These are phyloP conservation scores for Pseudogymnoascus destructans DNA, from an alignment of 2,329 filamentous ascomycete species.

Conservation along the genomic window DNA sequence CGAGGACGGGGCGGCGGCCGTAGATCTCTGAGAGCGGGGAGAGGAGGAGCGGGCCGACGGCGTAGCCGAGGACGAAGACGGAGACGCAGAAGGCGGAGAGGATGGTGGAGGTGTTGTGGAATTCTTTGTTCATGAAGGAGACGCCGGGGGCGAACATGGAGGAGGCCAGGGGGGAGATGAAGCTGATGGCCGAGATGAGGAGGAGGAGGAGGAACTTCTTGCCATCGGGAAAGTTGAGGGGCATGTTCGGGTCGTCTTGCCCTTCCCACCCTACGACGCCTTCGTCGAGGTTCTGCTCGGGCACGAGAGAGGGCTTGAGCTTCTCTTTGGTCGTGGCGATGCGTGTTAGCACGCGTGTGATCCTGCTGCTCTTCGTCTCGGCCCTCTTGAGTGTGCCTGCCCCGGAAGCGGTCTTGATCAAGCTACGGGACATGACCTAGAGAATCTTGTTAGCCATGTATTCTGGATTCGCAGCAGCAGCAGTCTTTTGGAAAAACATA, in stretches of 20 bases:
- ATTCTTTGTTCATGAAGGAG: slow-evolving; percentile 19
- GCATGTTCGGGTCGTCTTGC: slow-evolving; percentile 43
- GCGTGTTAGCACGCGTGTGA: slow-evolving; percentile 14
- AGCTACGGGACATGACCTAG: neutral
- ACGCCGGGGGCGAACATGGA: slow-evolving; percentile 35
- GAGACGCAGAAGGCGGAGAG: slow-evolving; percentile 18
- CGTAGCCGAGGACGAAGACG: slow-evolving; percentile 49
- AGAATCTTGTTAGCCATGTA: neutral
- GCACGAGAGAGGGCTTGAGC: slow-evolving; percentile 23
- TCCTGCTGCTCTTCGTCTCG: slow-evolving; percentile 16
- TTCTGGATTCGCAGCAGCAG: neutral
- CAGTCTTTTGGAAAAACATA: slow-evolving; percentile 13
- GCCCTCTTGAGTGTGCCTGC: slow-evolving; percentile 11
- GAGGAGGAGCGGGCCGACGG: slow-evolving; percentile 42
- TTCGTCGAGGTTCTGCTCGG: slow-evolving; percentile 36
- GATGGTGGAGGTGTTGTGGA: slow-evolving; percentile 18
- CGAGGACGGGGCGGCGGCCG: slow-evolving; percentile 44
- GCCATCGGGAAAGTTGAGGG: slow-evolving; percentile 36
- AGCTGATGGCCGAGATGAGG: slow-evolving; percentile 26
- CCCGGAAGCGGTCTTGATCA: slow-evolving; percentile 18
- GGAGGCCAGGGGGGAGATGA: slow-evolving; percentile 26
- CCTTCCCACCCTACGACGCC: slow-evolving; percentile 48
- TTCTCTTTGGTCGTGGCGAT: slow-evolving; percentile 21
- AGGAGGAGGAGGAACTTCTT: slow-evolving; percentile 24
- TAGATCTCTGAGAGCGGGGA: slow-evolving; percentile 52